Conservation (phyloP, 2,329 filamentous ascomycete genomes). For the Apiospora sp. region DNA sequence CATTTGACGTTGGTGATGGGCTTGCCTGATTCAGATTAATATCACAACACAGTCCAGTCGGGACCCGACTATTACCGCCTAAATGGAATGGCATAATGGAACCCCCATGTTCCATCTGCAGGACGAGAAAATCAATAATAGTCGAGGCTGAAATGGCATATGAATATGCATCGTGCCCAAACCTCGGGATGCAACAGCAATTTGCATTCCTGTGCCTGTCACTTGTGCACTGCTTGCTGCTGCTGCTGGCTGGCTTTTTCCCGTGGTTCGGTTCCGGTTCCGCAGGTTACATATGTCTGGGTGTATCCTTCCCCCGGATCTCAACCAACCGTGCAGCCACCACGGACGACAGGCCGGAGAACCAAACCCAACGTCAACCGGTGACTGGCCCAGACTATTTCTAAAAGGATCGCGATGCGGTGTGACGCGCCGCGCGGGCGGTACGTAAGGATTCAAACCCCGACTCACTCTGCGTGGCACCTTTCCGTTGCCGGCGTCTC, state of each 20-base stretch:
- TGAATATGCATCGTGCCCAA: conserved; percentile 2
- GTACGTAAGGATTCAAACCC: neutral
- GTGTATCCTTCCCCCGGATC: conserved; percentile 5
- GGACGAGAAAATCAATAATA: neutral
- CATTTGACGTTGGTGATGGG: conserved; percentile 1
- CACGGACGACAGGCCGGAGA: neutral
- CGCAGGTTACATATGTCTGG: neutral
- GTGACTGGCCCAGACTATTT: neutral
- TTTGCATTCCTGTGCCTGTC: neutral
- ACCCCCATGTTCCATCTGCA: neutral
- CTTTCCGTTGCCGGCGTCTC: neutral
- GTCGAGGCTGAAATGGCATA: neutral
- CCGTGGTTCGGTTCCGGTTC: neutral
- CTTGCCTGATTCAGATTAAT: neutral
- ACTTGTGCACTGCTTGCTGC: neutral
- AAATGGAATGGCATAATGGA: neutral
- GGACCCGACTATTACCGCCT: neutral
- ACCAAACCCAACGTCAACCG: neutral
- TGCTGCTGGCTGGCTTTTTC: neutral
- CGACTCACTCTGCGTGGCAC: neutral
- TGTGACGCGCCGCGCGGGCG: conserved; percentile 1
- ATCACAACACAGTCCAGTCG: neutral
- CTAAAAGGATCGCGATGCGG: neutral
- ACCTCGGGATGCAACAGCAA: neutral
- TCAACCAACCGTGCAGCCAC: neutral